Conservation (phyloP, 257 asterid species). For the Leptodermis oblonga region DNA sequence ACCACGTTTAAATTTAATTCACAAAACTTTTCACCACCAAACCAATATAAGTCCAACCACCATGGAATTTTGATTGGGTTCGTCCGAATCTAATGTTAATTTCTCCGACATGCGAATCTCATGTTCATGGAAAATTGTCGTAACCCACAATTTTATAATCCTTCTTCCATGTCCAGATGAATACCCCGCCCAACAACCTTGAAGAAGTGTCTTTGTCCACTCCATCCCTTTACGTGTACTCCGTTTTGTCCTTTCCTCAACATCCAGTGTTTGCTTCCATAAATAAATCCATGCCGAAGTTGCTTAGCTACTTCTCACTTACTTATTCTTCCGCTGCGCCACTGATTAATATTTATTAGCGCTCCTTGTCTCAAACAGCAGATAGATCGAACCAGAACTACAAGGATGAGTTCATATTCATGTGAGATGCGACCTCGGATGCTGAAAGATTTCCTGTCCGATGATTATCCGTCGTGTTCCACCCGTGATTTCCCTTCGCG, state of each 20-base stretch:
- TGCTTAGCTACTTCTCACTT: conserved; percentile 20
- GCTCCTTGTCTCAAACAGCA: too few species aligned
- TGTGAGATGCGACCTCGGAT: conserved; percentile 42
- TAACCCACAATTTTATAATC: too few species aligned
- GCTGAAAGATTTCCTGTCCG: conserved; percentile 68
- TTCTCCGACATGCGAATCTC: conserved; percentile 38
- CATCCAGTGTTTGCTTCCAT: conserved; percentile 5
- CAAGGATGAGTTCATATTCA: conserved; percentile 14
- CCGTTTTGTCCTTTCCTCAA: conserved; percentile 46
- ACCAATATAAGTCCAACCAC: too few species aligned
- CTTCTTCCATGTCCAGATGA: conserved; percentile 12
- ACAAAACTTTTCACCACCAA: not conserved
- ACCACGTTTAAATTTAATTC: not conserved
- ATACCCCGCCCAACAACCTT: too few species aligned
- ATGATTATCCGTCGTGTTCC: conserved; percentile 28
- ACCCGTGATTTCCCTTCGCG: conserved; percentile 9
- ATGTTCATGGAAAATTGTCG: not conserved
- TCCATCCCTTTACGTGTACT: conserved; percentile 34
- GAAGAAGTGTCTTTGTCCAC: conserved; percentile 37
- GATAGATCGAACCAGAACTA: not conserved
- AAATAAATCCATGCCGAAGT: not conserved
- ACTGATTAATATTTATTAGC: too few species aligned
- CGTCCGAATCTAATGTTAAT: not conserved
- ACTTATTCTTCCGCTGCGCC: not conserved
- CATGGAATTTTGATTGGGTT: too few species aligned